Conservation (phyloP, 192 early-diverging fungal species). For the Coemansia javaensis region DNA sequence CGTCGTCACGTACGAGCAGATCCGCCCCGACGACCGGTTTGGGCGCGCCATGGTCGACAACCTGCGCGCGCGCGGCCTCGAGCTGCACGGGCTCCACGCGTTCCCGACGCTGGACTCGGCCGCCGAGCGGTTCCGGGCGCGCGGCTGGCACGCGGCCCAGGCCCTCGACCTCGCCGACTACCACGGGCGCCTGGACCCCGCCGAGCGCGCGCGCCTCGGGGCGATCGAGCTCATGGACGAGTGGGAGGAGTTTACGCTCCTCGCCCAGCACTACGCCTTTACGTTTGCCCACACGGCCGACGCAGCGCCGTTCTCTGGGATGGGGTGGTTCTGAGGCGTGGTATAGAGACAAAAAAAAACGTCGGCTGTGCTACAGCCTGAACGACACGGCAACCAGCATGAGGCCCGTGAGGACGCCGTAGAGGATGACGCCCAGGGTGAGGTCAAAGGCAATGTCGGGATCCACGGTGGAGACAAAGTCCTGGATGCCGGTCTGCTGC, state of each 20-base stretch:
- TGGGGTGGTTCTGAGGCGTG: too few relatives aligned
- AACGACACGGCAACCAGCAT: too few relatives aligned
- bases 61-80: slow-evolving; percentile 68
- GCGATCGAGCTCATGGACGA: slow-evolving; percentile 85
- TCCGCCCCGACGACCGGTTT: slow-evolving; percentile 85
- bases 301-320: too few relatives aligned
- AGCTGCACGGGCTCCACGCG: slow-evolving; percentile 68
- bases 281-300: slow-evolving; percentile 60
- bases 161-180: slow-evolving; percentile 55
- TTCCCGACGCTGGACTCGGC: slow-evolving; percentile 73
- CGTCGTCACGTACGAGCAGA: slow-evolving; percentile 88
- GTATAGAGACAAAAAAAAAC: too few relatives aligned
- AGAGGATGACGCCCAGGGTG: too few relatives aligned
- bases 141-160: slow-evolving; percentile 57
- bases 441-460: too few relatives aligned
- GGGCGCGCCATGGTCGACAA: slow-evolving; percentile 90
- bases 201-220: slow-evolving; percentile 54
- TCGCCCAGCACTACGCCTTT: slow-evolving; percentile 83
- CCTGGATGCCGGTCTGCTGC: too few relatives aligned
- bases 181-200: slow-evolving; percentile 13
- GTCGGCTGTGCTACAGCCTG: too few relatives aligned
- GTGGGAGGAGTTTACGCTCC: slow-evolving; percentile 82
- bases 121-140: slow-evolving; percentile 56
- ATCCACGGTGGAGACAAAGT: too few relatives aligned
- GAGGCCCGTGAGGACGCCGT: too few relatives aligned